Conservation (phyloP, 2,329 filamentous ascomycete species). For the Ophiostoma ips region DNA sequence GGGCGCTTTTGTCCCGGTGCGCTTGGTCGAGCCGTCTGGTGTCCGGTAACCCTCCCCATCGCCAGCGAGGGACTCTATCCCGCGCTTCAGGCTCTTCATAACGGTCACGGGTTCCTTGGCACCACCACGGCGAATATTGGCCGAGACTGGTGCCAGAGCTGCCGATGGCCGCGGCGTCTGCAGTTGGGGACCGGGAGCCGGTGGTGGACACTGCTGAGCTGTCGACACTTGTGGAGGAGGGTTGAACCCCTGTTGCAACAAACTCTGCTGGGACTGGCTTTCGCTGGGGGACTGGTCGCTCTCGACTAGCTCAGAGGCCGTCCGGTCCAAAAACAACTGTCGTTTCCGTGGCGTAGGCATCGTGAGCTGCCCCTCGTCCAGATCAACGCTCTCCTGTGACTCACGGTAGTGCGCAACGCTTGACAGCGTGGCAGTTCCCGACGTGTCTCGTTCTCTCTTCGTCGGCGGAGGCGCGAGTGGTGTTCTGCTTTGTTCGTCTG, state of each 20-base stretch:
- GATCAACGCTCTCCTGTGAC: slow-evolving; percentile 45
- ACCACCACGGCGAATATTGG: slow-evolving; percentile 3
- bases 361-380: slow-evolving; percentile 33
- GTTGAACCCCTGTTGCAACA: too few species aligned
- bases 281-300: neutral
- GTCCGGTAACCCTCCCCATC: slow-evolving; percentile 1
- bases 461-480: neutral
- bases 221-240: too few species aligned
- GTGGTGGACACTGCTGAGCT: neutral
- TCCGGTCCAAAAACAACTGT: slow-evolving; percentile 7
- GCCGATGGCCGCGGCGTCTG: neutral
- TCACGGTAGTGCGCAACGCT: neutral
- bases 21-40: neutral
- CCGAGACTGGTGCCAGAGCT: slow-evolving; percentile 5
- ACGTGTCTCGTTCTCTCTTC: neutral
- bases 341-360: slow-evolving; percentile 31
- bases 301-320: neutral
- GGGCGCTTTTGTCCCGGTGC: neutral
- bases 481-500: slow-evolving; percentile 12
- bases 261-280: too few species aligned
- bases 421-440: neutral
- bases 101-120: neutral
- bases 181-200: neutral
- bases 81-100: slow-evolving; percentile 6
- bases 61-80: slow-evolving; percentile 6